Evolutionary conservation across 2,329 filamentous ascomycete genomes (phyloP).

Genomic region (Blastomyces silverae): DNA sequence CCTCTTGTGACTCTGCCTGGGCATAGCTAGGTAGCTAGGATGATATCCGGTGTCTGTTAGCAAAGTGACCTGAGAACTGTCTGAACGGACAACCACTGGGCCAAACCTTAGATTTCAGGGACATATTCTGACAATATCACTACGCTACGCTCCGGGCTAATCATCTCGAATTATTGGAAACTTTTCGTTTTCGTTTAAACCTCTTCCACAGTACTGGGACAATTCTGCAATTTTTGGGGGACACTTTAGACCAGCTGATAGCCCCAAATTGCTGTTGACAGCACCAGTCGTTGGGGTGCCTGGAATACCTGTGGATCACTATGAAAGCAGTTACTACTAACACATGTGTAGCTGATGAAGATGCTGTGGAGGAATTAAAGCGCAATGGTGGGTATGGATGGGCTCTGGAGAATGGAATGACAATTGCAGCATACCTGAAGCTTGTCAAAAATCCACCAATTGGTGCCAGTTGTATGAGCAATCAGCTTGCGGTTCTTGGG

Average conservation of each 20-base stretch:
- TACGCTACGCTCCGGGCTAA: no score
- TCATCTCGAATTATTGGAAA: no score
- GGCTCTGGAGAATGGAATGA: not conserved
- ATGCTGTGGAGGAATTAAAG: not conserved
- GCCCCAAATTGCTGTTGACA: not conserved
- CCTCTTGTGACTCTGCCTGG: no score
- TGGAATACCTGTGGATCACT: not conserved
- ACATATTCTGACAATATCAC: no score
- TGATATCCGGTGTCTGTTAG: no score
- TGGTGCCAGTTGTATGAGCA: not conserved
- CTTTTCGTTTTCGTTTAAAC: no score
- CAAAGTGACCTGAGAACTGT: no score
- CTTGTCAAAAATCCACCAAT: not conserved
- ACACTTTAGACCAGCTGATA: not conserved
- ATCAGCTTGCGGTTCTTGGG: not conserved
- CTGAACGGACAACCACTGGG: no score
- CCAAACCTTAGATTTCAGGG: no score
- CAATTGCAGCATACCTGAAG: not conserved
- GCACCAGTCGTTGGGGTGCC: not conserved
- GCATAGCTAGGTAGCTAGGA: no score
- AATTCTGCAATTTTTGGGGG: not conserved
- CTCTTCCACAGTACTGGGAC: no score
- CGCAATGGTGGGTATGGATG: not conserved
- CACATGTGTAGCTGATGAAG: not conserved
- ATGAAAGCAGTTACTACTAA: not conserved